Evolutionary conservation across 192 early-diverging fungal species (phyloP), one percentile per base, ranked within the genome.

Genomic region (Phlyctochytrium bullatum): DNA sequence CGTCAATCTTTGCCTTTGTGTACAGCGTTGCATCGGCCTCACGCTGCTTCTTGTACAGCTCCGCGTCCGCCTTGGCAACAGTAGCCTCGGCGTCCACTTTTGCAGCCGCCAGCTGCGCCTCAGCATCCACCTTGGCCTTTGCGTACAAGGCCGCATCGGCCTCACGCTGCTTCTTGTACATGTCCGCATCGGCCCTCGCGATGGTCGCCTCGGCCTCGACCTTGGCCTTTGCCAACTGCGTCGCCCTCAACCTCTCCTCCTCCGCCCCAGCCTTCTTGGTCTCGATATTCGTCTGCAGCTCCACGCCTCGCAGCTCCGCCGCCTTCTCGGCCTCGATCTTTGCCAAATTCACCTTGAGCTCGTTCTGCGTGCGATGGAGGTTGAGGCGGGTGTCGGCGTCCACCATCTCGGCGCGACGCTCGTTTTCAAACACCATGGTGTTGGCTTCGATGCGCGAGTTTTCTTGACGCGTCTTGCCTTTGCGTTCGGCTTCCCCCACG

Each of bases 401-500:
- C 14, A 52, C 67, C 17, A 82, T 67, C 25, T 72, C 77, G 0
- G 64, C 63, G 25, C 83, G 56, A n/a, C 76, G 64, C 51, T 81
- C 75, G 36, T 81, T 75, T 63, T 86, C 83, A 30, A 69, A 73
- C n/a, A 83, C 60, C 20, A 77, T 65, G 29, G 82, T 79, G 2
- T 72, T 61, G 1, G 83, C 77, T 58, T 84, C 83, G 36, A 84
- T 69, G 50, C 66, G 40, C 23, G 59, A 25, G 6, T 52, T 68
- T 25, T 80, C 62, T 60, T 83, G 73, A 2, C 74, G 53, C 23
- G 83, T 82, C 59, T 78, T 40, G 62, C 77, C 83, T 31, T 74
- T 64, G 1, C 71, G 64, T 74, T 86, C 80, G 56, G 80, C 75
- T 31, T 76, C 83, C 36, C 83, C 83, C 25, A 86, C 80, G 65